Evolutionary conservation across 2,329 filamentous ascomycete genomes (phyloP).

Genomic region (Penicillium frequentans): DNA sequence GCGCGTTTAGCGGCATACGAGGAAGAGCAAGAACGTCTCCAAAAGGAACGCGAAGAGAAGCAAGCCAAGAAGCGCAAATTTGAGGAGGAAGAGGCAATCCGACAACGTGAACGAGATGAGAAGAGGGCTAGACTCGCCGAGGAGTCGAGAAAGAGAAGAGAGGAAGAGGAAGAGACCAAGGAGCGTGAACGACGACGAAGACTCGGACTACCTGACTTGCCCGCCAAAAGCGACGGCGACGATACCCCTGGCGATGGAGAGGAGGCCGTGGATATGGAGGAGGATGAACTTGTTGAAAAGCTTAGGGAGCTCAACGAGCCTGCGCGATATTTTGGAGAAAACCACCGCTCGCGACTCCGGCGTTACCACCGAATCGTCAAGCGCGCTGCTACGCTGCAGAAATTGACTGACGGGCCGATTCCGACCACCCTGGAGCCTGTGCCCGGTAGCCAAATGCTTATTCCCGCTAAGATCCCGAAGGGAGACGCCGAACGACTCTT

Average conservation of each 20-base stretch:
- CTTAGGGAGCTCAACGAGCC: conserved; percentile 75
- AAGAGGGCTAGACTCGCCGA: conserved; percentile 80
- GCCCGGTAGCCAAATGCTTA: conserved; percentile 85
- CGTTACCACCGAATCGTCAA: conserved; percentile 66
- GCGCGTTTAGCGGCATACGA: conserved; percentile 77
- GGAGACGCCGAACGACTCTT: conserved; percentile 67
- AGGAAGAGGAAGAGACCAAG: conserved; percentile 71
- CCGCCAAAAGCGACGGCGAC: conserved; percentile 34
- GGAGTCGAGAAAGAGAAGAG: conserved; percentile 67
- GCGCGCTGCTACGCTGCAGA: conserved; percentile 36
- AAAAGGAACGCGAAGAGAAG: conserved; percentile 68
- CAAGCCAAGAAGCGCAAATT: conserved; percentile 78
- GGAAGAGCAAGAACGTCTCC: conserved; percentile 74
- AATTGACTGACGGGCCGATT: conserved; percentile 72
- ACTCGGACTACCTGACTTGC: conserved; percentile 75
- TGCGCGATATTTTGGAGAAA: conserved; percentile 76
- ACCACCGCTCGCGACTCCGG: conserved; percentile 65
- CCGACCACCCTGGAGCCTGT: conserved; percentile 80
- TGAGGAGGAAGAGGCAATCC: conserved; percentile 78
- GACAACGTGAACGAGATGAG: conserved; percentile 70
- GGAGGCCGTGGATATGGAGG: conserved; percentile 61
- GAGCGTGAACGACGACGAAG: conserved; percentile 72
- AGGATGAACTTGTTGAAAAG: conserved; percentile 67
- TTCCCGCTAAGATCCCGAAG: conserved; percentile 62
- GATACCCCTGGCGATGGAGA: conserved; percentile 36